Conservation (phyloP, 106 monocot genomes). For the Vanilla planifolia region DNA sequence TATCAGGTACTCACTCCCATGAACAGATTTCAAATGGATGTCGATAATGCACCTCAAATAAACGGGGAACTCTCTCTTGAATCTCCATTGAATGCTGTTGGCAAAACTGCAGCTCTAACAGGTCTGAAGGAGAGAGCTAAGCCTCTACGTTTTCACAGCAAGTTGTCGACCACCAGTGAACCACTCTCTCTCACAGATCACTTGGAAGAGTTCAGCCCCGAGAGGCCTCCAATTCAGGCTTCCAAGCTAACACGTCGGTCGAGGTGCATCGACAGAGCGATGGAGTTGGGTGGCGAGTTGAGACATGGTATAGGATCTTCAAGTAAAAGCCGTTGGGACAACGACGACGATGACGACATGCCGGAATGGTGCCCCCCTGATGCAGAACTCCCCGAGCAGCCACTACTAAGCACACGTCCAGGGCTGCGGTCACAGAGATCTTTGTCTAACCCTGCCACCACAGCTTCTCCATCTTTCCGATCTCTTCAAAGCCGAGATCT, state of each 20-base stretch:
- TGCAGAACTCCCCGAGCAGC: constrained; percentile 6
- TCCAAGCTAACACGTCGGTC: not conserved
- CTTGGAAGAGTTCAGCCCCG: constrained; percentile 4
- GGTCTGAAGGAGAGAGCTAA: too few relatives aligned
- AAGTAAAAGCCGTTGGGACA: constrained; percentile 33
- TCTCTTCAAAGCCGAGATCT: not conserved
- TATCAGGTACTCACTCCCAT: constrained; percentile 1
- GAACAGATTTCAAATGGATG: constrained; percentile 6
- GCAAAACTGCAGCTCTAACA: too few relatives aligned
- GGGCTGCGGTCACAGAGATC: not conserved
- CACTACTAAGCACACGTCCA: not conserved
- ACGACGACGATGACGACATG: constrained; percentile 60
- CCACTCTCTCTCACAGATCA: not conserved
- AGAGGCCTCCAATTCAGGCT: constrained; percentile 2
- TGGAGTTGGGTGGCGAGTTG: constrained; percentile 1
- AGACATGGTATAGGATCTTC: not conserved
- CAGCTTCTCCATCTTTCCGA: not conserved
- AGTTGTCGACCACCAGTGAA: not conserved
- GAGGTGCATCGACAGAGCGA: too few relatives aligned
- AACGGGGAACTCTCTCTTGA: not conserved
- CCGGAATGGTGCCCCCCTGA: constrained; percentile 74
- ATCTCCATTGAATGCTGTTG: not conserved
- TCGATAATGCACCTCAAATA: not conserved
- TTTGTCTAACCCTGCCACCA: not conserved
- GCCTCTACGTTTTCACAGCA: not conserved